Evolutionary conservation across 2,329 filamentous ascomycete genomes (phyloP), one percentile per base, ranked within the genome.

Genomic region (Fusarium humuli): DNA sequence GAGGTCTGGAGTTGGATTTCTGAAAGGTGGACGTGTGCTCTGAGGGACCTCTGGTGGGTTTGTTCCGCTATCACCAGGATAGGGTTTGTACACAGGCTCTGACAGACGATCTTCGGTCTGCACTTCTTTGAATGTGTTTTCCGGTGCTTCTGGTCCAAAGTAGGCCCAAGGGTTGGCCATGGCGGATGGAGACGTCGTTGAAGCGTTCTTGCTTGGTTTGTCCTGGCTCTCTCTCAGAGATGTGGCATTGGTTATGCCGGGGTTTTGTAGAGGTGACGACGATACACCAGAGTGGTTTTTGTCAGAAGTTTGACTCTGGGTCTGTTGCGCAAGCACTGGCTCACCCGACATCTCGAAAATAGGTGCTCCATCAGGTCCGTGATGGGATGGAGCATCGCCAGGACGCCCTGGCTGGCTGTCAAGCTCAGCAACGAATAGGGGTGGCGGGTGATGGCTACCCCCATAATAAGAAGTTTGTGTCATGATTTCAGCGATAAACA

Each of bases 131-230:
- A 45, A 27, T 32, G 45, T 47, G 34, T 44, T 37, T n/a, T 57
- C 63, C 25, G 70, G 25, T 42, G 50, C 45, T 50, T 67, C 65
- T 8, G 76, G 72, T 5, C 77, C 77, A 65, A 78, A 74, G 34
- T 79, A 80, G 18, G 79, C 71, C 78, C 79, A 80, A 12, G 78
- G 77, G 42, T 79, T 77, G 32, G 77, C 78, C 63, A 62, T 61
- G n/a, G 34, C 55, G 29, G 65, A 45, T 32, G 61, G 55, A 9
- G 50, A 20, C 30, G 34, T 20, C 12, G 45, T 44, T 22, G 53
- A 29, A 9, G 18, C 25, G 14, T 54, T 62, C 44, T 66, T 63
- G 25, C 37, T 65, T 57, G 34, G 44, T 52, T 55, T 63, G 30
- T 54, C 59, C 27, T 57, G 58, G 20, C 44, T 42, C 18, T 57